Percentiles rank a stretch among this genome's conserved stretches.
Conservation (phyloP, 306 rosid species). For the Cicer judaicum region DNA sequence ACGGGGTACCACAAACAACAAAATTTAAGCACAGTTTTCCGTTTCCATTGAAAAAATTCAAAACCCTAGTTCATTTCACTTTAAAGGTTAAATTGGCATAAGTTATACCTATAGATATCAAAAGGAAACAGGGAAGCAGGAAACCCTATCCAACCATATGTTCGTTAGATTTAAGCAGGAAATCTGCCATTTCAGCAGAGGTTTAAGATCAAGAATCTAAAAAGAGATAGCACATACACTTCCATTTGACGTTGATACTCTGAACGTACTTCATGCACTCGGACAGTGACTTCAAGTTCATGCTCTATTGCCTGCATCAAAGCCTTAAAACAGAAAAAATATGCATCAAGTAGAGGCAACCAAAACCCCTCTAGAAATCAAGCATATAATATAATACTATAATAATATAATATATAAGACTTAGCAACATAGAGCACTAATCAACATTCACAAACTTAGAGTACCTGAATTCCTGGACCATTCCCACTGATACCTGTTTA, state of each 20-base stretch:
- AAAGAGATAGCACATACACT: slow-evolving; percentile 63
- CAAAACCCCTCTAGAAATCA: slow-evolving; percentile 5
- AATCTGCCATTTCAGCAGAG: not conserved
- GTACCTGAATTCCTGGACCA: slow-evolving; percentile 92
- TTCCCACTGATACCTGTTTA: slow-evolving; percentile 57
- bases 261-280: slow-evolving; percentile 91
- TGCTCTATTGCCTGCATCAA: slow-evolving; percentile 89
- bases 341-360: slow-evolving; percentile 26
- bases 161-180: not conserved
- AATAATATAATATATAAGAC: not conserved
- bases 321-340: slow-evolving; percentile 59
- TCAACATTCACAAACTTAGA: slow-evolving; percentile 6
- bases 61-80: not conserved
- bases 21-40: not conserved
- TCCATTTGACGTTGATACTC: slow-evolving; percentile 91
- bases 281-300: slow-evolving; percentile 91
- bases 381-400: not conserved
- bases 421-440: slow-evolving; percentile 16
- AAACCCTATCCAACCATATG: not conserved
- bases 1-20: slow-evolving; percentile 20
- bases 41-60: not conserved
- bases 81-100: slow-evolving; percentile 6
- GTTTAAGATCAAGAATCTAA: slow-evolving; percentile 8
- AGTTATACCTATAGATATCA: not conserved
- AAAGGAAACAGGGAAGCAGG: not conserved